Conservation (phyloP, 768 basidiomycete species). For the Xerocomus potaroensis region DNA sequence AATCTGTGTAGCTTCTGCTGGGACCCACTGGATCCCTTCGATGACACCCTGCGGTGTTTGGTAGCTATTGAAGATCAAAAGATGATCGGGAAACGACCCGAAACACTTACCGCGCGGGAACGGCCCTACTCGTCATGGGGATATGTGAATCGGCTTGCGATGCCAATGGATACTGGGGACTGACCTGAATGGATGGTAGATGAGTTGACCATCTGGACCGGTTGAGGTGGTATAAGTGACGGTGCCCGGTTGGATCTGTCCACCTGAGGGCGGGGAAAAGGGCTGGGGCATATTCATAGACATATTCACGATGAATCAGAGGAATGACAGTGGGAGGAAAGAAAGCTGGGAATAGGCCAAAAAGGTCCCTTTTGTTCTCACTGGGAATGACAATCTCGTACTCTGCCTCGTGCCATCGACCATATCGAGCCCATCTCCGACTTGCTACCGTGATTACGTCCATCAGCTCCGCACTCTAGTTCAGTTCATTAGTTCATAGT, state of each 20-base stretch:
- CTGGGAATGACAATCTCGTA: conserved; percentile 14
- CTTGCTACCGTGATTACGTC: conserved; percentile 10
- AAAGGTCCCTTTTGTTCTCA: conserved; percentile 19
- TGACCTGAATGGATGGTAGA: conserved; percentile 75
- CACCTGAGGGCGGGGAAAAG: conserved; percentile 28
- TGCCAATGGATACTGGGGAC: conserved; percentile 18
- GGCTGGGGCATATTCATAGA: conserved; percentile 29
- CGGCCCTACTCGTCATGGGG: conserved; percentile 55
- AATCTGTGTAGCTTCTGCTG: conserved; percentile 20
- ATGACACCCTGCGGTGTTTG: conserved; percentile 66
- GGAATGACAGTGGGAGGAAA: conserved; percentile 14
- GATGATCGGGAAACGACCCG: background rate
- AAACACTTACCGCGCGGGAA: conserved; percentile 59
- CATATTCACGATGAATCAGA: conserved; percentile 17
- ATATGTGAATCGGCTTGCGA: conserved; percentile 12
- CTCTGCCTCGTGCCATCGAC: conserved; percentile 27
- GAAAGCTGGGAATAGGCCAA: conserved; percentile 1
- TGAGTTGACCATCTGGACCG: conserved; percentile 54
- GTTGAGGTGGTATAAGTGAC: conserved; percentile 69
- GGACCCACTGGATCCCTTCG: conserved; percentile 60
- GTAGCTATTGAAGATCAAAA: conserved; percentile 46
- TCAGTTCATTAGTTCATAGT: too few species aligned
- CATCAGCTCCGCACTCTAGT: background rate
- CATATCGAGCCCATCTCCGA: conserved; percentile 33
- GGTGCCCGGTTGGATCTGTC: conserved; percentile 59